Base-by-base conservation (phyloP, 345 rosid genomes). In the Ceriops zippeliana region DNA sequence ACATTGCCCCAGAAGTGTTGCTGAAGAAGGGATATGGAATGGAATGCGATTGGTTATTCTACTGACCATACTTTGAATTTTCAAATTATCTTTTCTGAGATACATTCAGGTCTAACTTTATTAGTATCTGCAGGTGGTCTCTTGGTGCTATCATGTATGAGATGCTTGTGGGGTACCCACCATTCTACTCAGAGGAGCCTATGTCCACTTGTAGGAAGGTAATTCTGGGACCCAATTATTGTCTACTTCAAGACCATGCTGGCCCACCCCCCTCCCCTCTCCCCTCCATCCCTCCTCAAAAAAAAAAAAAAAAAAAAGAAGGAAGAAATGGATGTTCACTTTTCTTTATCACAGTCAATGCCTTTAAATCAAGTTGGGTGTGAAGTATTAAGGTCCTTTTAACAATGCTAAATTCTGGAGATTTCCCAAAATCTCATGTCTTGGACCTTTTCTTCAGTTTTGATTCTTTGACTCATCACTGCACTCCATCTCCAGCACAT, bases 121-220 rank as follows among this genome's bases (percentile, higher is more conserved):
- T 67, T 54, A 35, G 67, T 70, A 38, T 75, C 53, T 73, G 31
- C 79, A 93, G 98, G 98, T 93, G 97, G 99, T 93, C 99, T 65
- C 96, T 95, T 37, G 99, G 99, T 73, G 97, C 97, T 58, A 95
- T 95, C 68, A 95, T 95, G 99, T 95, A 91, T 81, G 97, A 95
- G 86, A 95, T 95, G 99, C 99, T 95, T 68, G 99, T 95, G 62
- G 99, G 99, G 52, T 95, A 82, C 82, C 97, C 99, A 31, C 99
- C 99, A 11, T 95, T 95, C 83, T 95, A 95, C 86, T 95, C 99
- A 8, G 99, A 95, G 62, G 99, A 91, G 61, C 96, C 97, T n/a
- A 95, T 95, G 96, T 83, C 97, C 74, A 95, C 99, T 19, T 95
- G 99, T 85, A 84, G 99, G 83, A 95, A 91, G 97, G 99, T 91